phyloP scores from a whole-genome alignment of 139 green algal genomes.

The Chlamydomonas sphaeroides region DNA sequence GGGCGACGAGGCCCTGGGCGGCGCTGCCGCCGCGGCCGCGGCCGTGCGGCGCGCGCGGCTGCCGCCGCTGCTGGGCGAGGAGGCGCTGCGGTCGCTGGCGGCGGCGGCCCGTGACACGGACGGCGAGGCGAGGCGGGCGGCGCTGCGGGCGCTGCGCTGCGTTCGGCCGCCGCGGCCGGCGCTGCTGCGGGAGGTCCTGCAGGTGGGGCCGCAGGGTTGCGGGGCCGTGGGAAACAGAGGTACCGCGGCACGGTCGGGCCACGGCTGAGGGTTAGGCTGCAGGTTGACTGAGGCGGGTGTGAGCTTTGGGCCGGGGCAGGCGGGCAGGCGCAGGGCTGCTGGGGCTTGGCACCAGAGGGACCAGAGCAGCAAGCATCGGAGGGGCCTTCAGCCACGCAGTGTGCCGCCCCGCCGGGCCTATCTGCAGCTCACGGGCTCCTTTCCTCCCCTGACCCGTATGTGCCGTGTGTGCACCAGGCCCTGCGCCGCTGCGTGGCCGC shows the following conservation, averaged over 20 bases:
- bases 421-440: neutral
- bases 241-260: neutral
- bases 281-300: neutral
- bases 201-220: neutral
- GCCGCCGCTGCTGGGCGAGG: constrained; percentile 20
- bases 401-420: neutral
- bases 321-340: too few relatives aligned
- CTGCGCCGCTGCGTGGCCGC: neutral
- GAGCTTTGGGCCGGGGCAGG: neutral
- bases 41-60: neutral
- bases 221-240: too few relatives aligned
- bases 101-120: constrained; percentile 16
- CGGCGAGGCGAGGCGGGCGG: neutral
- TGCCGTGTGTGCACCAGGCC: neutral
- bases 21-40: neutral
- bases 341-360: too few relatives aligned
- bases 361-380: neutral
- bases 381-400: neutral
- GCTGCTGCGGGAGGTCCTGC: constrained; percentile 18
- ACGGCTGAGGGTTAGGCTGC: neutral
- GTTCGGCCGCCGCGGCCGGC: neutral
- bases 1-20: neutral
- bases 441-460: neutral
- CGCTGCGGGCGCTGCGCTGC: neutral
- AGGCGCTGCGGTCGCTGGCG: neutral